phyloP scores from a whole-genome alignment of 148 eudicot genomes.

The Chenopodium formosanum region DNA sequence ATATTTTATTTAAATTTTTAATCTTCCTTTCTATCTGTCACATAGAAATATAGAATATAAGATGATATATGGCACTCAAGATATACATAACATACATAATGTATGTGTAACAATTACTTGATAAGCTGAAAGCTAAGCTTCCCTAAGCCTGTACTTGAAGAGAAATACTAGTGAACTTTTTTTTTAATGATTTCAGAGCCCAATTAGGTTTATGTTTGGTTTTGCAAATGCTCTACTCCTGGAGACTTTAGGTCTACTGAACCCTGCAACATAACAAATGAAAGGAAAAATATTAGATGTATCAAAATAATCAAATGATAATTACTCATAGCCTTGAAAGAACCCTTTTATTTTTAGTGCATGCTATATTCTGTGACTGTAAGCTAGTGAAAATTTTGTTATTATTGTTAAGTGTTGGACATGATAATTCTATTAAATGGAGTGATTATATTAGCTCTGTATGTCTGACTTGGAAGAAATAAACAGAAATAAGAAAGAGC shows the following conservation, averaged over 20 bases:
- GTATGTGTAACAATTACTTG: neutral
- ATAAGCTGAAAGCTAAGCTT: neutral
- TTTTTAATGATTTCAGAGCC: neutral
- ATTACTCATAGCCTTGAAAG: neutral
- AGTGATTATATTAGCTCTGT: neutral
- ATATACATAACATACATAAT: neutral
- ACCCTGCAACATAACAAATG: slow-evolving; percentile 9
- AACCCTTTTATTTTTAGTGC: too few relatives aligned
- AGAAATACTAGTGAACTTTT: neutral
- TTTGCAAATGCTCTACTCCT: neutral
- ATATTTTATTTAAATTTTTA: neutral
- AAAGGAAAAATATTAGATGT: neutral
- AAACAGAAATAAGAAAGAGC: neutral
- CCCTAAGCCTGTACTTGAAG: neutral
- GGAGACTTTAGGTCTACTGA: neutral
- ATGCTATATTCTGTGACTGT: neutral
- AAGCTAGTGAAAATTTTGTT: neutral
- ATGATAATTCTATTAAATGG: neutral
- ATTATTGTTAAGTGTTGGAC: neutral
- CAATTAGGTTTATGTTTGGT: neutral
- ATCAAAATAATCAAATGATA: neutral
- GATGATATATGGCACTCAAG: neutral
- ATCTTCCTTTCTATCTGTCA: neutral
- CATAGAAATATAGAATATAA: neutral
- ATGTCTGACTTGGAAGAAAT: neutral